Conservation (phyloP, 176 grass and related monocot species). For the Zea mays region DNA sequence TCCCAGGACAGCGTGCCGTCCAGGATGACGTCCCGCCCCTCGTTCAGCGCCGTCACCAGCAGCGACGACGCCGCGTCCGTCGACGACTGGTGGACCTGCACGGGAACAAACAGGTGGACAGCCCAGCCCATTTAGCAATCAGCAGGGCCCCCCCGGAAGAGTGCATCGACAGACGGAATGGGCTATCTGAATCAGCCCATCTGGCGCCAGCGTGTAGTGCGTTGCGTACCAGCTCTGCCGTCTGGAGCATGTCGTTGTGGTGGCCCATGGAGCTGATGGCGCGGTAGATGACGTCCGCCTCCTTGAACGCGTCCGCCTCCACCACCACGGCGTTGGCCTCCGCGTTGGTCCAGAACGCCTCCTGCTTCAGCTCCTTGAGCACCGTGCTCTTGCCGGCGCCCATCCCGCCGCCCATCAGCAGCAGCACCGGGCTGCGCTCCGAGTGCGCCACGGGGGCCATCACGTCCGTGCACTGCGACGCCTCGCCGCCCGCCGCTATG, state of each 20-base stretch:
- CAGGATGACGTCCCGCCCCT: slow-evolving; percentile 91
- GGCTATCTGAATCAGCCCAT: not conserved
- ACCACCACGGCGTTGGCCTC: slow-evolving; percentile 61
- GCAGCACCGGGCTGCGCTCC: slow-evolving; percentile 54
- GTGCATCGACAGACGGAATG: not conserved
- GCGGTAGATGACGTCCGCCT: slow-evolving; percentile 88
- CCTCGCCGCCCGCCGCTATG: not conserved
- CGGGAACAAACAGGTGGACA: not conserved
- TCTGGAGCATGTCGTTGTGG: slow-evolving; percentile 93
- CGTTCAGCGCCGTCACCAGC: slow-evolving; percentile 92
- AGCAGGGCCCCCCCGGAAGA: not conserved
- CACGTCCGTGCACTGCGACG: slow-evolving; percentile 53
- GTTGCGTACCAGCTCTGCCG: slow-evolving; percentile 66
- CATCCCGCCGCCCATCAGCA: slow-evolving; percentile 81
- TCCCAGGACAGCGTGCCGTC: slow-evolving; percentile 96
- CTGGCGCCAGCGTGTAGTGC: too few species aligned
- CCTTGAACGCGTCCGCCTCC: slow-evolving; percentile 89
- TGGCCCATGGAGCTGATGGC: slow-evolving; percentile 93
- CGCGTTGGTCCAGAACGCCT: slow-evolving; percentile 58
- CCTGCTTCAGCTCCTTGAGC: slow-evolving; percentile 55
- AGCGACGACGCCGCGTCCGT: slow-evolving; percentile 85
- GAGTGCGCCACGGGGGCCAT: slow-evolving; percentile 62
- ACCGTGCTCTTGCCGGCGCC: slow-evolving; percentile 85
- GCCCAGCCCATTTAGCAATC: not conserved
- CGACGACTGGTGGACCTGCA: slow-evolving; percentile 88